A percentile compares a stretch with the other conserved stretches of the same genome.
phyloP scores from a whole-genome alignment of 2,329 filamentous ascomycete species.

The Calonectria leucothoes region DNA sequence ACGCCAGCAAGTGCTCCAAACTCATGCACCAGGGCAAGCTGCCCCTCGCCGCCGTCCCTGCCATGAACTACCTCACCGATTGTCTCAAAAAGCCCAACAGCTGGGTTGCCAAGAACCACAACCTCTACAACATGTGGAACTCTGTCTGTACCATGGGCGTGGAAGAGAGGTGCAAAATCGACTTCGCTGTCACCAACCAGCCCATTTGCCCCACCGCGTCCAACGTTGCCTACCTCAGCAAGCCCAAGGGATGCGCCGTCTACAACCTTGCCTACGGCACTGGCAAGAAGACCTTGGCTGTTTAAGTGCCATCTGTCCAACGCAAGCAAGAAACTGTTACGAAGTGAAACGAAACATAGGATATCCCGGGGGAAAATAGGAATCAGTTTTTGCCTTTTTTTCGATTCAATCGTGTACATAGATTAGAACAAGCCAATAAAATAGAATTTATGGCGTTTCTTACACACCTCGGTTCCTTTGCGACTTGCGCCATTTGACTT shows the following conservation, averaged over 20 bases:
- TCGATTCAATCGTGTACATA: conserved; percentile 34
- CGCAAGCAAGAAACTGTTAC: conserved; percentile 33
- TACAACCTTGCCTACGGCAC: conserved; percentile 65
- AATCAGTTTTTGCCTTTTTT: conserved; percentile 27
- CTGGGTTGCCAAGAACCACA: conserved; percentile 65
- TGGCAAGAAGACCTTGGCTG: conserved; percentile 50
- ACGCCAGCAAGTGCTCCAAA: conserved; percentile 59
- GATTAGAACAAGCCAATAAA: conserved; percentile 2
- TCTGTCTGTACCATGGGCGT: conserved; percentile 60
- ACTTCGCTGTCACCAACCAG: conserved; percentile 63
- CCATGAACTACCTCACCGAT: conserved; percentile 64
- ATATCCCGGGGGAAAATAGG: conserved; percentile 30
- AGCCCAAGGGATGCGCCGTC: too few species aligned
- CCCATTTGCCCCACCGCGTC: conserved; percentile 60
- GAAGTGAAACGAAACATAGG: conserved; percentile 32
- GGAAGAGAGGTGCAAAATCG: conserved; percentile 62
- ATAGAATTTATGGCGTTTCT: conserved; percentile 9
- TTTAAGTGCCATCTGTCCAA: too few species aligned
- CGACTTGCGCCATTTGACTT: background rate
- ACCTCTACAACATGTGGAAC: conserved; percentile 66
- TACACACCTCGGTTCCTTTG: background rate
- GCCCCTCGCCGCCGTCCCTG: conserved; percentile 66
- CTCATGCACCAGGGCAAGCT: conserved; percentile 64
- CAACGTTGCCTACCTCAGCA: conserved; percentile 45
- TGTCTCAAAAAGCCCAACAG: conserved; percentile 58